Evolutionary conservation across 139 green algal species (phyloP), one percentile per base, ranked within the genome.

Genomic region (Chlamydomonas schloesseri): DNA sequence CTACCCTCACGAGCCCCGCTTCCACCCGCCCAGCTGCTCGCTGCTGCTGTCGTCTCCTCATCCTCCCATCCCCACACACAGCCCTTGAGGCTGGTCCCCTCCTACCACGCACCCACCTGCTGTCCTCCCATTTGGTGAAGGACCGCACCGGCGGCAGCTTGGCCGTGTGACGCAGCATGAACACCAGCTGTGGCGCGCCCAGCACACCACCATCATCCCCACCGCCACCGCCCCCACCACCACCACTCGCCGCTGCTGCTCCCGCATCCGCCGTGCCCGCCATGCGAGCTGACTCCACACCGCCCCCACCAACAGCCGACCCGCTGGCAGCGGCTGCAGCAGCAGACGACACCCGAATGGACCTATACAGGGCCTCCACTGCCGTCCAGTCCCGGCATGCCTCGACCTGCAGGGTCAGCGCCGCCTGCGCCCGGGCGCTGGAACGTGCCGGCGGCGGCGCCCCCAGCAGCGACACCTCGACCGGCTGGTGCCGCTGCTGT

Each of bases 101-200:
- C 5, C 55, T 13, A 20, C 60, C 23, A 33, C 17, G n/a, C 60
- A 68, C 64, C 29, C 64, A 71, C 64, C 64, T 71, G 23, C 18
- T 47, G 79, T 85, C 79, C 67, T 76, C 79, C 24, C 58, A 85
- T 31, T 76, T 76, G 24, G 79, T 50, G 50, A 46, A 85, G 11
- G 79, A 77, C 11, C 9, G 24, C 33, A 42, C 65, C 34, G 47
- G 46, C 28, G 79, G 79, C 65, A 85, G 33, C 6, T 21, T 18
- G 23, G 79, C 79, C 20, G 69, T 50, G 31, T 76, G 67, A 3
- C 65, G 31, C 8, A 37, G 24, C 79, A 85, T 76, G 13, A 21
- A 47, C 14, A 85, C 31, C 10, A 85, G 65, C 47, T 65, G 67
- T 14, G 14, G 29, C 18, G 15, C 46, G 24, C 67, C 2, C 24